A percentile compares a stretch with the other conserved stretches of the same genome.
These are phyloP conservation scores for Phytophthora pluvialis DNA, from an alignment of 352 stramenopile species.

Conservation along the genomic window DNA sequence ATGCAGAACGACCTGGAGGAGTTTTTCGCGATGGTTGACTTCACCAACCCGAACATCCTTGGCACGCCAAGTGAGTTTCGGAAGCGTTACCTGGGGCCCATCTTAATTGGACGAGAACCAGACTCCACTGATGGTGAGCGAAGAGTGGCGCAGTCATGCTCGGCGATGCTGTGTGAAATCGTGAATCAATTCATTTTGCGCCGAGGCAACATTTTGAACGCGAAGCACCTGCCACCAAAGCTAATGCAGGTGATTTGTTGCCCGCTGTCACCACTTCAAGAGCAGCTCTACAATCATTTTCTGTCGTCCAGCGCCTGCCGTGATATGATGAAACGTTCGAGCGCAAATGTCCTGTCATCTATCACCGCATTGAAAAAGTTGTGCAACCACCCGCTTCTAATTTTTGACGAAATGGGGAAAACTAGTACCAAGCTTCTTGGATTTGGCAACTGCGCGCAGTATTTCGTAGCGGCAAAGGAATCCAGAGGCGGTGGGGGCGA, in stretches of 20 bases:
- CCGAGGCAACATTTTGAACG: constrained; percentile 98
- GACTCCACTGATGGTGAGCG: constrained; percentile 89
- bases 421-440: constrained; percentile 82
- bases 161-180: constrained; percentile 95
- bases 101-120: constrained; percentile 90
- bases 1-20: constrained; percentile 99
- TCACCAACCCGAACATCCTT: constrained; percentile 89
- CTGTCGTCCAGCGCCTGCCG: constrained; percentile 94
- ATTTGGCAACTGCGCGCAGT: constrained; percentile 77
- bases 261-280: constrained; percentile 95
- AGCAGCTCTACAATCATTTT: constrained; percentile 97
- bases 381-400: constrained; percentile 97
- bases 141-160: constrained; percentile 82
- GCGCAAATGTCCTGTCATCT: constrained; percentile 85
- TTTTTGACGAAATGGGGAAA: constrained; percentile 89
- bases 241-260: constrained; percentile 99
- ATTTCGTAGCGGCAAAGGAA: constrained; percentile 56
- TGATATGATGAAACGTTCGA: constrained; percentile 96
- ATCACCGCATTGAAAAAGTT: constrained; percentile 97
- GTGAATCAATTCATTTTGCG: constrained; percentile 99
- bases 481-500: constrained; percentile 9
- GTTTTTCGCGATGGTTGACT: constrained; percentile 98
- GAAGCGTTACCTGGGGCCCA: constrained; percentile 91
- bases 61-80: constrained; percentile 91
- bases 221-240: constrained; percentile 98